These are phyloP conservation scores for Asterionellopsis glacialis DNA, from an alignment of 108 stramenopile species.

Conservation along the genomic window DNA sequence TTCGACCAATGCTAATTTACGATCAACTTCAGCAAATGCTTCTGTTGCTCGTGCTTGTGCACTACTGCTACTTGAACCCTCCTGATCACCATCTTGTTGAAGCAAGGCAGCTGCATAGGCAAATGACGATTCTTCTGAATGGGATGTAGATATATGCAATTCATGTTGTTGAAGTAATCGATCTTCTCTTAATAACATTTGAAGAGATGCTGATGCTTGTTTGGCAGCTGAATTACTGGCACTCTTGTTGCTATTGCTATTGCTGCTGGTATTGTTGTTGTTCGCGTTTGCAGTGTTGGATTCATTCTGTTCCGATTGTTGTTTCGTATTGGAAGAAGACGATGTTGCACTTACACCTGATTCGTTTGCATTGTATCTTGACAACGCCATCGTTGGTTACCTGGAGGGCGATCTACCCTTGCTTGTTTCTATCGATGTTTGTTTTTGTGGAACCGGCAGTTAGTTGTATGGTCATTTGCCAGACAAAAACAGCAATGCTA, in stretches of 20 bases:
- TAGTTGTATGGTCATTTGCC: too few species aligned
- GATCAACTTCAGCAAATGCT: constrained; percentile 77
- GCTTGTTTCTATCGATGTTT: too few species aligned
- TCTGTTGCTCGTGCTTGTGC: constrained; percentile 53
- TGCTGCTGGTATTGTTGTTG: background rate
- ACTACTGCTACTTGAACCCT: constrained; percentile 9
- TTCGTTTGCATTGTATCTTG: too few species aligned
- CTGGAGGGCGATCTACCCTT: too few species aligned
- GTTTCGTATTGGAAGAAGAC: too few species aligned
- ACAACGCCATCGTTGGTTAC: too few species aligned
- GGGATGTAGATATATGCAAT: constrained; percentile 23
- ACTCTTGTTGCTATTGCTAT: background rate
- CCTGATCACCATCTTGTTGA: constrained; percentile 19
- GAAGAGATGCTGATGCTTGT: constrained; percentile 49
- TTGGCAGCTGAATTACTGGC: constrained; percentile 17
- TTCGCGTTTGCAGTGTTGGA: background rate
- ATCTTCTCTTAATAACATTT: constrained; percentile 69
- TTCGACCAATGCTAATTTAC: constrained; percentile 71
- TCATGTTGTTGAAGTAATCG: constrained; percentile 51
- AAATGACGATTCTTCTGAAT: constrained; percentile 43
- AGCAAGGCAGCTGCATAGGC: constrained; percentile 68
- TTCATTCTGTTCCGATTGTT: background rate
- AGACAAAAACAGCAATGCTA: too few species aligned
- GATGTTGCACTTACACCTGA: too few species aligned
- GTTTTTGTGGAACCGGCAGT: too few species aligned